These are phyloP conservation scores for Tremellales sp. DNA, from an alignment of 1,284 basidiomycete species.

Conservation along the genomic window DNA sequence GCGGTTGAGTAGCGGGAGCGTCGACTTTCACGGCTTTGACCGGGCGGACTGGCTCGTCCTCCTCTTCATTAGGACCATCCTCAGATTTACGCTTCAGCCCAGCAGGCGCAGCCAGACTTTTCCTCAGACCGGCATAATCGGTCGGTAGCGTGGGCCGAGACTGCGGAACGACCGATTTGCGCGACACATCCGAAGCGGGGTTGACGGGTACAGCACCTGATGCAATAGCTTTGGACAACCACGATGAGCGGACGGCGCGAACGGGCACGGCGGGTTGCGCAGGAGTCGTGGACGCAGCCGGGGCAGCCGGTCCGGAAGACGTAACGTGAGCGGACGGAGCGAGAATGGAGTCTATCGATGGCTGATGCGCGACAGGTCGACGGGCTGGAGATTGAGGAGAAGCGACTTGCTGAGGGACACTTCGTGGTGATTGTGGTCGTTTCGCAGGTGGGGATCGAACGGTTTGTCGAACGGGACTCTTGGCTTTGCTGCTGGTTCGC, in stretches of 20 bases:
- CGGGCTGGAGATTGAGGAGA: neutral
- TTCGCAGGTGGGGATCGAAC: neutral
- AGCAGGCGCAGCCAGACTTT: conserved; percentile 29
- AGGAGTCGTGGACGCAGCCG: neutral
- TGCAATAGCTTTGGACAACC: conserved; percentile 43
- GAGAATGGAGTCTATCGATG: conserved; percentile 7
- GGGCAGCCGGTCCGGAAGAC: neutral
- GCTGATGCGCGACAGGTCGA: neutral
- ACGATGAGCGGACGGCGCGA: conserved; percentile 41
- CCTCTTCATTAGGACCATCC: conserved; percentile 17
- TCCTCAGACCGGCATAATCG: conserved; percentile 18
- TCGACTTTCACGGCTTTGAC: conserved; percentile 34
- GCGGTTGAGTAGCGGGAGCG: neutral
- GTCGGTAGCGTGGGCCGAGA: conserved; percentile 8
- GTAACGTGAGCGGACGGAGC: neutral
- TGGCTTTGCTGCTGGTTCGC: neutral
- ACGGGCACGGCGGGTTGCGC: conserved; percentile 10
- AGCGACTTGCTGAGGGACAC: neutral
- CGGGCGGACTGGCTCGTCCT: conserved; percentile 18
- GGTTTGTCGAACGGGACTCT: neutral
- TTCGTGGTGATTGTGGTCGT: neutral
- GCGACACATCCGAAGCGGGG: neutral
- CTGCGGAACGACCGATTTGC: conserved; percentile 14
- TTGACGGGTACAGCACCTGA: conserved; percentile 22
- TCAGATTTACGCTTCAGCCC: conserved; percentile 39